Evolutionary conservation across 176 grass and related monocot genomes (phyloP), one percentile per base, ranked within the genome.

Genomic region (Oryza officinalis): DNA sequence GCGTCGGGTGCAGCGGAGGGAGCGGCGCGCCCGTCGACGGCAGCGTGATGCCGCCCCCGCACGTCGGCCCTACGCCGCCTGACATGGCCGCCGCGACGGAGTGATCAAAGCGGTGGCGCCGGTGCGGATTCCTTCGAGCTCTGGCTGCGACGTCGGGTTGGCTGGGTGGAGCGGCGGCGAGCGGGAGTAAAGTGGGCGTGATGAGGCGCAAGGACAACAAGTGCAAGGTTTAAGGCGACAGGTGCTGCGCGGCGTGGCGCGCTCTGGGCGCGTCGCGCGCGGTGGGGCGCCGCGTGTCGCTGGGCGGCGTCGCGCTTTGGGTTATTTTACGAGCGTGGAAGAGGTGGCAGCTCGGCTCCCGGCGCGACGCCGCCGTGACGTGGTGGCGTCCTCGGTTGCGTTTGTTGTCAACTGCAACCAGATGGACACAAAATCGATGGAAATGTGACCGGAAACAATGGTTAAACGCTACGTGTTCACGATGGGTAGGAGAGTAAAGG

Each of bases 31-130:
- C 81, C 18, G 77, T 44, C 43, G 80, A 79, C 45, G 91, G 87
- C 14, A 89, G 82, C 57, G 67, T 15, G 65, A 88, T 91, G 83
- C 86, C 89, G 38, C 86, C 83, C 1, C 90, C 83, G 71, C 33
- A 65, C 44, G 88, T 90, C 52, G 88, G 75, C 6, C 83, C 86
- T 32, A 88, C 86, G 43, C 92, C 86, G 32, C 86, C 86, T 23
- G 89, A 91, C 89, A 94, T 89, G 3, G 3, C 32, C 32, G 12
- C 15, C 20, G 60, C 11, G 46, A 54, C 50, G 50, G 17, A 20
- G 40, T 17, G 77, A 79, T 8, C 6, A 45, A 27, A 10, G 33
- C 47, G 67, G 9, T 30, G 67, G 49, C 6, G 78, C 10, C 28
- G 31, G 44, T 17, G 79, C 4, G 25, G 27, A 50, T 50, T 50